Conservation (phyloP, 2,329 filamentous ascomycete genomes). For the Ophiostoma tasmaniense region DNA sequence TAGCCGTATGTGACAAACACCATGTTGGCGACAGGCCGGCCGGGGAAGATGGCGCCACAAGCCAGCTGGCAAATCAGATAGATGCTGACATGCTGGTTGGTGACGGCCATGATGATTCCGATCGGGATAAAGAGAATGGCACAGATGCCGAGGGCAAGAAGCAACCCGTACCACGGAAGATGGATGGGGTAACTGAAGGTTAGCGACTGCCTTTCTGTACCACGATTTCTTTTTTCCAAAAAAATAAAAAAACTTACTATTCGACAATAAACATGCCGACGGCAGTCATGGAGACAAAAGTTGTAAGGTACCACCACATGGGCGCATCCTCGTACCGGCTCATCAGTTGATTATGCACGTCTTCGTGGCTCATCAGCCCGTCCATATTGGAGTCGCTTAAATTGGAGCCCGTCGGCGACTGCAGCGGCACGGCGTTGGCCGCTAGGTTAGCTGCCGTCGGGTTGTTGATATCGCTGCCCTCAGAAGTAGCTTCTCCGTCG, state of each 20-base stretch:
- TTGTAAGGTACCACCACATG: slow-evolving; percentile 69
- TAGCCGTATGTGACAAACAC: slow-evolving; percentile 89
- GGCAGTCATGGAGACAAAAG: slow-evolving; percentile 65
- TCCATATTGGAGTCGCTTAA: slow-evolving; percentile 31
- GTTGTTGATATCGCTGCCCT: slow-evolving; percentile 10
- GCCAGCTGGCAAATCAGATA: slow-evolving; percentile 82
- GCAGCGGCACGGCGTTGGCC: slow-evolving; percentile 16
- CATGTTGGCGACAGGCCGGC: slow-evolving; percentile 84
- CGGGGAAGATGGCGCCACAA: slow-evolving; percentile 73
- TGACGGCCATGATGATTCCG: slow-evolving; percentile 88
- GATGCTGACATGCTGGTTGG: slow-evolving; percentile 79
- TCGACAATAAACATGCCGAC: slow-evolving; percentile 79
- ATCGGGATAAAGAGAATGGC: slow-evolving; percentile 81
- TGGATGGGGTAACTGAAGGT: slow-evolving; percentile 57
- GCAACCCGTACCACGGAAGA: slow-evolving; percentile 76
- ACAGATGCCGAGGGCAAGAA: slow-evolving; percentile 70
- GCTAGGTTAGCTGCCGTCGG: slow-evolving; percentile 11
- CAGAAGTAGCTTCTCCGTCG: slow-evolving; percentile 12
- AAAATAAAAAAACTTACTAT: slow-evolving; percentile 35
- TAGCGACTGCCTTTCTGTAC: background rate
- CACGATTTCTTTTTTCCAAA: no score
- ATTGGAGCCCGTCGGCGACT: slow-evolving; percentile 9
- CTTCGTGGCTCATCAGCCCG: slow-evolving; percentile 59
- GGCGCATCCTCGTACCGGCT: slow-evolving; percentile 73
- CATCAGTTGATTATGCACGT: slow-evolving; percentile 81